phyloP scores from a whole-genome alignment of 2,329 filamentous ascomycete species.

The Hypoxylon sp. region DNA sequence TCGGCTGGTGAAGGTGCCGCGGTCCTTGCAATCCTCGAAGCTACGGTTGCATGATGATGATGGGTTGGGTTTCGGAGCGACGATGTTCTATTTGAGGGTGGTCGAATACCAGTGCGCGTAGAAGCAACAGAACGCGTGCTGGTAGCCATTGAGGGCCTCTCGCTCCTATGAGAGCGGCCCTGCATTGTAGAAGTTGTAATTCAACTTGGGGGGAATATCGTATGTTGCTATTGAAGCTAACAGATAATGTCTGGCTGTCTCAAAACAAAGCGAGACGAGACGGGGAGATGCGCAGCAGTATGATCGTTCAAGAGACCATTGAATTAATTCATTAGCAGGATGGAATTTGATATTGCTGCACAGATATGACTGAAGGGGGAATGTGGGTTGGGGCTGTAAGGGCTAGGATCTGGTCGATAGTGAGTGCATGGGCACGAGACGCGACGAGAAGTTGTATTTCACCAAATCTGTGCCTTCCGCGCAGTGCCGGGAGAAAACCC shows the following conservation, averaged over 20 bases:
- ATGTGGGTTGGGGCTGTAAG: conserved; percentile 23
- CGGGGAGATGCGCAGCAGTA: not conserved
- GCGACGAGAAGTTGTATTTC: conserved; percentile 28
- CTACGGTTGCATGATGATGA: conserved; percentile 44
- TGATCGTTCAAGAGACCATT: conserved; percentile 10
- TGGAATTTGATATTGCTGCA: conserved; percentile 22
- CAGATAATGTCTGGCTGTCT: conserved; percentile 17
- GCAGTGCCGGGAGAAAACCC: conserved; percentile 14
- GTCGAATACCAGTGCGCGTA: conserved; percentile 47
- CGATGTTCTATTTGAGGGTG: conserved; percentile 46
- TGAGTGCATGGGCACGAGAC: conserved; percentile 20
- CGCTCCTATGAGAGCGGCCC: conserved; percentile 53
- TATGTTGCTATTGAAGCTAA: conserved; percentile 40
- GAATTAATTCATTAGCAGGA: conserved; percentile 20
- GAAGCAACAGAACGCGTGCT: conserved; percentile 45
- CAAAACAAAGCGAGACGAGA: conserved; percentile 14
- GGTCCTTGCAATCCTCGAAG: conserved; percentile 55
- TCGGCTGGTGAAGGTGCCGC: conserved; percentile 78
- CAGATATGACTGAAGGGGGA: conserved; percentile 4
- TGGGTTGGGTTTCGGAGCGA: conserved; percentile 49
- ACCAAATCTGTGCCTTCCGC: conserved; percentile 16
- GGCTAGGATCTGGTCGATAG: conserved; percentile 14
- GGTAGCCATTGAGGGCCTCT: conserved; percentile 51
- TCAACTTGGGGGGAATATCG: conserved; percentile 19
- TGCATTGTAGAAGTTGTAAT: conserved; percentile 48